Conservation (phyloP, 2,329 filamentous ascomycete genomes). For the Apiospora pterosperma region DNA sequence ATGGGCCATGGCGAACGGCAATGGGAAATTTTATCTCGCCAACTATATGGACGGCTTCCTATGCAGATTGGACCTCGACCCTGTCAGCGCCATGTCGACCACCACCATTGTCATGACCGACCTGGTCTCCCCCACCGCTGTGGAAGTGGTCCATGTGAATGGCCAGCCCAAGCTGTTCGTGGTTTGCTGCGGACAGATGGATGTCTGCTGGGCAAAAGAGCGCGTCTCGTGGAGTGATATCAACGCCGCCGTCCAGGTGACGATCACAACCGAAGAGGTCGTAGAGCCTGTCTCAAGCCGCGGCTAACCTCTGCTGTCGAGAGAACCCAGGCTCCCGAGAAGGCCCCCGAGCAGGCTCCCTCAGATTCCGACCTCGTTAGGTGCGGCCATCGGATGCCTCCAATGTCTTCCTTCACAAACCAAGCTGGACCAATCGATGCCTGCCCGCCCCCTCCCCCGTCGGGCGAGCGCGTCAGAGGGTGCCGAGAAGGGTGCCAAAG, state of each 20-base stretch:
- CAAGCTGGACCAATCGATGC: neutral
- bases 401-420: neutral
- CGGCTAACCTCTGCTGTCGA: neutral
- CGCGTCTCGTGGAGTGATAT: conserved; percentile 24
- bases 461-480: neutral
- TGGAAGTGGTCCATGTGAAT: conserved; percentile 17
- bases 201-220: conserved; percentile 25
- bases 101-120: conserved; percentile 17
- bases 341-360: neutral
- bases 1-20: conserved; percentile 19
- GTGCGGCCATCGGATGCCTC: neutral
- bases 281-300: neutral
- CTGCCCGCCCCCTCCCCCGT: neutral
- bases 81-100: conserved; percentile 6
- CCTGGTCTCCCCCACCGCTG: conserved; percentile 25
- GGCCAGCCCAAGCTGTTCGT: conserved; percentile 22
- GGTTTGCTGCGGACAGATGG: conserved; percentile 27
- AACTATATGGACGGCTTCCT: conserved; percentile 14
- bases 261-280: conserved; percentile 14
- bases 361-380: neutral
- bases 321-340: no score
- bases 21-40: conserved; percentile 21
- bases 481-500: neutral
- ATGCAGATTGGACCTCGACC: conserved; percentile 15
- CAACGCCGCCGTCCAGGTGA: conserved; percentile 20